Conservation (phyloP, 108 stramenopile species). For the Conticribra guillardii region DNA sequence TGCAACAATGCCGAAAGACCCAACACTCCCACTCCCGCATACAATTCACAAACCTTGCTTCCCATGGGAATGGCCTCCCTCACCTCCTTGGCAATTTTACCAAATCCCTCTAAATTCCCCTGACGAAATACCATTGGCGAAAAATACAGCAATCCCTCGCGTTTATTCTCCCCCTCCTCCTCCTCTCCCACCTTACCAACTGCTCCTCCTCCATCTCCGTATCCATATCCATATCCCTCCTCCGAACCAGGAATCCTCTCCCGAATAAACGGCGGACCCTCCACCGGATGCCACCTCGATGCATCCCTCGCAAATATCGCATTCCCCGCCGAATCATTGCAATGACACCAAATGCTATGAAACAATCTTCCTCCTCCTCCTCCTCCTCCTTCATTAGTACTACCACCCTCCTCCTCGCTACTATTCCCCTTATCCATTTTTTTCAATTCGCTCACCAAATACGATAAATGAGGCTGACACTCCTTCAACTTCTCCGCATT, state of each 20-base stretch:
- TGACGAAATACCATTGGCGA: constrained; percentile 94
- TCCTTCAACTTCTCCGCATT: constrained; percentile 74
- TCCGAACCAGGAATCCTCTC: constrained; percentile 66
- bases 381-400: too few species aligned
- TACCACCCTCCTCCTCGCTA: too few species aligned
- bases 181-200: too few species aligned
- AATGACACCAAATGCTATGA: constrained; percentile 90
- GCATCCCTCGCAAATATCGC: constrained; percentile 76
- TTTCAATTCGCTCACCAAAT: constrained; percentile 74
- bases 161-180: constrained; percentile 5
- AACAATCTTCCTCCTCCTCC: constrained; percentile 60
- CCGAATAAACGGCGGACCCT: constrained; percentile 77
- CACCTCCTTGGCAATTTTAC: constrained; percentile 81
- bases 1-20: constrained; percentile 84
- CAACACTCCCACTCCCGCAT: constrained; percentile 94
- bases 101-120: constrained; percentile 93
- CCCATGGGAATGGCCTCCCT: constrained; percentile 66
- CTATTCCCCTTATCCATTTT: constrained; percentile 35
- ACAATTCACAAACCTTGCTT: constrained; percentile 88
- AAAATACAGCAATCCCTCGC: constrained; percentile 78
- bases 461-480: constrained; percentile 70
- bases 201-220: constrained; percentile 20
- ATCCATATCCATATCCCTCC: too few species aligned
- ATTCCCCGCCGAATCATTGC: constrained; percentile 66
- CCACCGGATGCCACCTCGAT: constrained; percentile 68